phyloP scores from a whole-genome alignment of 2,329 filamentous ascomycete species.

The Fusarium multiceps region DNA sequence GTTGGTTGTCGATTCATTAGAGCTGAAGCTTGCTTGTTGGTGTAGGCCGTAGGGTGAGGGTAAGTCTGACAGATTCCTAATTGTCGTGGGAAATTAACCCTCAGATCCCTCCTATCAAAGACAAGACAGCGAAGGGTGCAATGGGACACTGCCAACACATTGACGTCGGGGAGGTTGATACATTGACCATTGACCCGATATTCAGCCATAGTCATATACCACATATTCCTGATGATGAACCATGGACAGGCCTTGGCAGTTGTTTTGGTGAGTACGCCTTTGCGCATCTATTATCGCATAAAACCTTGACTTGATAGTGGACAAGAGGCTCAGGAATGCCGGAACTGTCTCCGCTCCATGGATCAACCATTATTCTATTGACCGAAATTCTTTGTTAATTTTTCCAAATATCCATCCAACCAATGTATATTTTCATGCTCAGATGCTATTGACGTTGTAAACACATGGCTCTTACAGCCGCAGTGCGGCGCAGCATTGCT shows the following conservation, averaged over 20 bases:
- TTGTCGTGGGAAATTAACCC: background rate
- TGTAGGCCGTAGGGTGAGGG: background rate
- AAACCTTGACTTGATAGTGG: background rate
- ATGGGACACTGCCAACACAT: background rate
- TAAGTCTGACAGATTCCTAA: conserved; percentile 14
- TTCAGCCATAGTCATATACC: background rate
- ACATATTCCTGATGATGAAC: background rate
- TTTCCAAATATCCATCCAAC: background rate
- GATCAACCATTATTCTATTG: background rate
- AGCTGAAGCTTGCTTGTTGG: conserved; percentile 25
- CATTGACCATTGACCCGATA: background rate
- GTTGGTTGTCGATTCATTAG: conserved; percentile 24
- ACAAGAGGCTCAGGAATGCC: background rate
- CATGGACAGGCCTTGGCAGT: background rate
- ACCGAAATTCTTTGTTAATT: conserved; percentile 5
- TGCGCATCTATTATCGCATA: background rate
- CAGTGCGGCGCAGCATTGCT: background rate
- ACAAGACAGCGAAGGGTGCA: background rate
- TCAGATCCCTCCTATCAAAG: background rate
- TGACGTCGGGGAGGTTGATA: background rate
- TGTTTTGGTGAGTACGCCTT: background rate
- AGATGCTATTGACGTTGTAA: background rate
- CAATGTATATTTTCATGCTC: background rate
- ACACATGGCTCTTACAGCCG: background rate
- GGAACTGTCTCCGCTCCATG: conserved; percentile 12